Conservation (phyloP, 306 rosid species). For the Hippophae gyantsensis region DNA sequence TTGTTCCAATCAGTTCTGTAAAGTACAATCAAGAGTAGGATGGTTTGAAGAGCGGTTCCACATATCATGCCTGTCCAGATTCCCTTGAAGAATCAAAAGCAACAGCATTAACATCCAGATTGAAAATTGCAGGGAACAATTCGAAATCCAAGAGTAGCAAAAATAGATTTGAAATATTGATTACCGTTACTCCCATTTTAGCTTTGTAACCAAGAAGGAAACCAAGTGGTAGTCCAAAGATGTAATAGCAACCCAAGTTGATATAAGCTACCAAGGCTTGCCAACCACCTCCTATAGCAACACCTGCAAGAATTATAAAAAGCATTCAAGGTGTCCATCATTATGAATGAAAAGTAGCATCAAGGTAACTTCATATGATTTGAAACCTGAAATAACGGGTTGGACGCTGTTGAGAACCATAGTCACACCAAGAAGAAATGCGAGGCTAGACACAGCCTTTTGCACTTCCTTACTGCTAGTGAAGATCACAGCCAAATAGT, state of each 20-base stretch:
- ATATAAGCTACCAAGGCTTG: slow-evolving; percentile 77
- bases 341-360: neutral
- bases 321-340: neutral
- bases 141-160: neutral
- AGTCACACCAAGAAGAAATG: slow-evolving; percentile 58
- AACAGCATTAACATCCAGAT: neutral
- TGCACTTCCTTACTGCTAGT: slow-evolving; percentile 41
- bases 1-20: slow-evolving; percentile 48
- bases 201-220: slow-evolving; percentile 47
- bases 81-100: slow-evolving; percentile 26
- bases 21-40: slow-evolving; percentile 35
- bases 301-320: slow-evolving; percentile 41
- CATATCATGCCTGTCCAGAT: slow-evolving; percentile 56
- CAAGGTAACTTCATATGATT: neutral
- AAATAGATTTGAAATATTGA: neutral
- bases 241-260: slow-evolving; percentile 66
- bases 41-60: slow-evolving; percentile 44
- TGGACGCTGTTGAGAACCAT: slow-evolving; percentile 82
- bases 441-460: slow-evolving; percentile 45
- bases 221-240: slow-evolving; percentile 76
- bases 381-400: slow-evolving; percentile 74
- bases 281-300: slow-evolving; percentile 96
- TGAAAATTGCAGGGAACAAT: neutral
- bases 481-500: slow-evolving; percentile 47
- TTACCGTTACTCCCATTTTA: no score